These are phyloP conservation scores for Bisporella sp. DNA, from an alignment of 2,329 filamentous ascomycete genomes.

Conservation along the genomic window DNA sequence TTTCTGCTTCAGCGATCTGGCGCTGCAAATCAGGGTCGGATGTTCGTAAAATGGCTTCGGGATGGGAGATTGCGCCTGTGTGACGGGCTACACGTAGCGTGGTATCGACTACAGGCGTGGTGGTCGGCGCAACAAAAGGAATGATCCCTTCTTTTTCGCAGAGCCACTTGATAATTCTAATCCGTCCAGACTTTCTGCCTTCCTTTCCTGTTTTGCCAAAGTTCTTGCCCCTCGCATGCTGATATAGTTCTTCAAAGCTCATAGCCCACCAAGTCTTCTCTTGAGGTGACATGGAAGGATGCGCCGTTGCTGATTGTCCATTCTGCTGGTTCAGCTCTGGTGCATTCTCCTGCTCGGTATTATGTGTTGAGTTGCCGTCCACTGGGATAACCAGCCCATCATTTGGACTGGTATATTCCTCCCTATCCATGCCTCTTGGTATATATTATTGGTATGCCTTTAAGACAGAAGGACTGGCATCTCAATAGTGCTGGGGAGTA, in stretches of 20 bases:
- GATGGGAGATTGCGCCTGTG: slow-evolving; percentile 10
- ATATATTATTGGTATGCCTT: too few species aligned
- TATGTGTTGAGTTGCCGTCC: too few species aligned
- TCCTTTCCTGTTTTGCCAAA: slow-evolving; percentile 8
- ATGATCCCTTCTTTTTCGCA: slow-evolving; percentile 9
- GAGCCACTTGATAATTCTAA: slow-evolving; percentile 12
- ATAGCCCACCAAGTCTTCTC: slow-evolving; percentile 11
- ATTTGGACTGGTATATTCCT: too few species aligned
- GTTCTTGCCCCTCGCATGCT: slow-evolving; percentile 5
- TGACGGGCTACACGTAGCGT: background rate
- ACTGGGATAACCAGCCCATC: too few species aligned
- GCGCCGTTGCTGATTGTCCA: background rate
- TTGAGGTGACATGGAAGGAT: slow-evolving; percentile 7
- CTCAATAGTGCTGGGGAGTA: too few species aligned
- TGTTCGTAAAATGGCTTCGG: slow-evolving; percentile 10
- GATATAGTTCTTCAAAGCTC: slow-evolving; percentile 11
- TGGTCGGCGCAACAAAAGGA: slow-evolving; percentile 7
- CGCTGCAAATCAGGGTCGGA: slow-evolving; percentile 6
- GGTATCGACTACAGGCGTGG: background rate
- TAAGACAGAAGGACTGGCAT: too few species aligned
- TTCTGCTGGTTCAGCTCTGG: slow-evolving; percentile 1
- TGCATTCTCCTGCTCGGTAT: too few species aligned
- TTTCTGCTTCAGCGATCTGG: slow-evolving; percentile 4
- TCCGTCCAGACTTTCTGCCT: slow-evolving; percentile 8
- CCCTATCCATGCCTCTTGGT: too few species aligned